Conservation (phyloP, 208 protist species). For the Vickermania ingenoplastis region DNA sequence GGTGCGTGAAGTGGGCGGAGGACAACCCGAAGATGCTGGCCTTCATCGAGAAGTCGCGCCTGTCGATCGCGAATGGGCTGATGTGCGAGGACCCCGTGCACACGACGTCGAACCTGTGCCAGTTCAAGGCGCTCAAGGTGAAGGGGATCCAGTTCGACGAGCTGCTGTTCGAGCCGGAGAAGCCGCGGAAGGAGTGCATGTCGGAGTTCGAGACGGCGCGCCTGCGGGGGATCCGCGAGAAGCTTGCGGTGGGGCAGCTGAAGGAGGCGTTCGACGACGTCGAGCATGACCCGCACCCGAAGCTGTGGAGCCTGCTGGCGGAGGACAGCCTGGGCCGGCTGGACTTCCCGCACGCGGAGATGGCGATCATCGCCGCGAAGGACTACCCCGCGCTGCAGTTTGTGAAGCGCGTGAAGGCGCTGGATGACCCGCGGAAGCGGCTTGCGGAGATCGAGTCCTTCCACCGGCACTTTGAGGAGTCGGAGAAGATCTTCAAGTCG, state of each 20-base stretch:
- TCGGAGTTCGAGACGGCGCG: constrained; percentile 84
- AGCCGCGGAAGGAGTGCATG: constrained; percentile 77
- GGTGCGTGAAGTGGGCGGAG: constrained; percentile 88
- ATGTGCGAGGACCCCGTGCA: constrained; percentile 89
- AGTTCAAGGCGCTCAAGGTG: constrained; percentile 89
- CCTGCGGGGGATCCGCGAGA: constrained; percentile 79
- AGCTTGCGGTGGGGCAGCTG: constrained; percentile 44
- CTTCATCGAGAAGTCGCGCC: constrained; percentile 93
- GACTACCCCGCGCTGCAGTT: constrained; percentile 96
- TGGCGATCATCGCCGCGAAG: constrained; percentile 89
- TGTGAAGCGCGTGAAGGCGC: constrained; percentile 86
- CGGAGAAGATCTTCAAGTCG: constrained; percentile 92
- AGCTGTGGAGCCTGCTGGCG: constrained; percentile 92
- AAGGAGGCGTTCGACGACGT: constrained; percentile 90
- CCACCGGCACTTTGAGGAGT: constrained; percentile 93
- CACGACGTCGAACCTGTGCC: constrained; percentile 86
- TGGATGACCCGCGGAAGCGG: constrained; percentile 93
- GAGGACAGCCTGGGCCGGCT: constrained; percentile 85
- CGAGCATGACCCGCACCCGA: constrained; percentile 82
- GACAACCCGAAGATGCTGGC: constrained; percentile 92
- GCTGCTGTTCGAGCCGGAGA: constrained; percentile 88
- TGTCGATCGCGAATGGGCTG: constrained; percentile 87
- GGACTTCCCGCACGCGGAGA: constrained; percentile 85
- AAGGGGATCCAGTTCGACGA: constrained; percentile 89
- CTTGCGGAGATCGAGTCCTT: constrained; percentile 94